phyloP scores from a whole-genome alignment of 192 early-diverging fungal genomes.

The Pecoramyces ruminantium region DNA sequence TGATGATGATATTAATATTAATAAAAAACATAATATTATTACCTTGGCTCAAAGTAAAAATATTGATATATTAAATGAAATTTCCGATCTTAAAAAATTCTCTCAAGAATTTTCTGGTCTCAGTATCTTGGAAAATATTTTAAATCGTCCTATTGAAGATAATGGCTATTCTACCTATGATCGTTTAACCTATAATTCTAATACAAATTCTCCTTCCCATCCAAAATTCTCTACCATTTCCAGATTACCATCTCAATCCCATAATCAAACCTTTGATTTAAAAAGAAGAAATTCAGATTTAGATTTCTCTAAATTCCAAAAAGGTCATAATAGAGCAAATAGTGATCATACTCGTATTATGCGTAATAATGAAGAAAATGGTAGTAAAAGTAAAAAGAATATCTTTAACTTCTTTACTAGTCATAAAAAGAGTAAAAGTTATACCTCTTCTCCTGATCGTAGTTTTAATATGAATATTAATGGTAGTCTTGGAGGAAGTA shows the following conservation, averaged over 20 bases:
- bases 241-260: not conserved
- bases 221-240: not conserved
- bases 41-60: not conserved
- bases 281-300: not conserved
- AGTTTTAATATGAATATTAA: not conserved
- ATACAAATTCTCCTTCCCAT: not conserved
- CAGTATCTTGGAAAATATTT: not conserved
- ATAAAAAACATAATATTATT: not conserved
- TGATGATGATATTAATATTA: not conserved
- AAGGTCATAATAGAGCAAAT: not conserved
- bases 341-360: not conserved
- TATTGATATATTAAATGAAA: not conserved
- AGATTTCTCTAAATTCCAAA: not conserved
- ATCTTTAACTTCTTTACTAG: not conserved
- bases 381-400: not conserved
- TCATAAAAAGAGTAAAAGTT: not conserved
- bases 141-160: not conserved
- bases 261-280: not conserved
- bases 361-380: not conserved
- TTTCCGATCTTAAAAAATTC: not conserved
- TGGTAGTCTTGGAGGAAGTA: no score
- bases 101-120: not conserved
- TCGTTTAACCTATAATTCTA: no score
- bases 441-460: not conserved
- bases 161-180: no score